Base-by-base conservation (phyloP, 371 early-diverging fungal species). In the Mortierella sp. region DNA sequence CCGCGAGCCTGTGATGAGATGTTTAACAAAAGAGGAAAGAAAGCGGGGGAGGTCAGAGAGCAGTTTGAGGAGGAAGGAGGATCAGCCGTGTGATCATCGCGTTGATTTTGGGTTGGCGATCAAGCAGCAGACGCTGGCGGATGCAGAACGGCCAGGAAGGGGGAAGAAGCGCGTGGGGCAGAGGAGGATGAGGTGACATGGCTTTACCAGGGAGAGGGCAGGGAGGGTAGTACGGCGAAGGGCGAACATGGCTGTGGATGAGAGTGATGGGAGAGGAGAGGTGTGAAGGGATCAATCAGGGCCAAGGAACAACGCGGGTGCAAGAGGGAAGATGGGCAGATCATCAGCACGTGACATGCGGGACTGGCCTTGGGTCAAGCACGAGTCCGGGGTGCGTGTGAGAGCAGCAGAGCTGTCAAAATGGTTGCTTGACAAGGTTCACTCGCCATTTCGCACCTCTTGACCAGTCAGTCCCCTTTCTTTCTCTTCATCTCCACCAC, bases 1-100 rank as follows among this genome's bases (percentile, higher is more conserved):
- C 84, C 84, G 56, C 90, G 88, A 41, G 66, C 77, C 77, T 74
- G 60, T 12, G 24, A 22, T 1, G 12, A 31, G 29, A 50, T 16
- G 39, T 53, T 12, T 34, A 31, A 45, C 21, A 25, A 39, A 21
- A 27, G 39, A 16, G 12, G 13, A 49, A 29, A 57, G 7, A 45
- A 13, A 49, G 40, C 12, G 29, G 34, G 19, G n/a, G 53, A 51
- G 19, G 27, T 34, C 34, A 34, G 34, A 4, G 34, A 7, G 34
- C 34, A 7, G 34, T 4, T 34, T 34, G n/a, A n/a, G n/a, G n/a
- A 21, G 28, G 28, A 22, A 21, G 27, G 27, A 27, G 28, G 21
- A 7, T 5, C 5, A 44, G n/a, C 21, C 22, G 47, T 46, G 47
- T 22, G 47, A 24, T 46, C 21, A 46, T 46, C 24, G 19, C 21